Base-by-base conservation (phyloP, 805 yeast species). In the Yarrowia sp. region DNA sequence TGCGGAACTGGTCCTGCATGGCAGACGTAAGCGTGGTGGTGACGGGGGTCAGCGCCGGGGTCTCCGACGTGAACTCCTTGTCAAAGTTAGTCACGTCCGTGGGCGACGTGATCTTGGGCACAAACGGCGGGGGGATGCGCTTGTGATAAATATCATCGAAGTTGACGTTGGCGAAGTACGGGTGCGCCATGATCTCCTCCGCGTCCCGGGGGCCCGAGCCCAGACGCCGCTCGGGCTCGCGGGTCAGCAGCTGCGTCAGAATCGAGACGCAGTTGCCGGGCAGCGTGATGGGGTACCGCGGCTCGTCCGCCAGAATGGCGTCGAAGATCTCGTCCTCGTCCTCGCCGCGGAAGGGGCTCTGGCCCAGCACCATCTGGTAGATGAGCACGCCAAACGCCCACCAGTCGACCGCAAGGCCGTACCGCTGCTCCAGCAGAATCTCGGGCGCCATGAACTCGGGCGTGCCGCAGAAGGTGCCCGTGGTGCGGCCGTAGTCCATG, bases 381-480 rank as follows among this genome's bases (percentile, higher is more conserved):
- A 94, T 78, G 66, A 94, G 80, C 27, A 94, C 98, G 63, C 99
- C 99, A 79, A 92, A 90, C 1, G 99, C 98, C 99, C 99, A 94
- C 99, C 99, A 94, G 76, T 94, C 99, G 61, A 94, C 99, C 38
- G 94, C 88, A 70, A 96, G 84, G 60, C 91, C 94, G 70, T 94
- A 94, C 64, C 86, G 88, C 73, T 92, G 96, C 61, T 94, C 98
- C 66, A 90, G 86, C 70, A 94, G 79, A 67, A 94, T 93, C 74
- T 94, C 99, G 0, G 99, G 99, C 1, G 99, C 99, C 97, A 94
- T 94, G 68, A 94, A 89, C 74, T 94, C 99, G 0, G 99, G 99
- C 2, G 99, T 94, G 68, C 99, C 99, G 78, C 99, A 94, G 78
- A 93, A 94, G 0, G 99, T 94, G 4, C 90, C 86, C 0, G 97